Base-by-base conservation (phyloP, 116 monocot genomes). In the Trichopus zeylanicus region DNA sequence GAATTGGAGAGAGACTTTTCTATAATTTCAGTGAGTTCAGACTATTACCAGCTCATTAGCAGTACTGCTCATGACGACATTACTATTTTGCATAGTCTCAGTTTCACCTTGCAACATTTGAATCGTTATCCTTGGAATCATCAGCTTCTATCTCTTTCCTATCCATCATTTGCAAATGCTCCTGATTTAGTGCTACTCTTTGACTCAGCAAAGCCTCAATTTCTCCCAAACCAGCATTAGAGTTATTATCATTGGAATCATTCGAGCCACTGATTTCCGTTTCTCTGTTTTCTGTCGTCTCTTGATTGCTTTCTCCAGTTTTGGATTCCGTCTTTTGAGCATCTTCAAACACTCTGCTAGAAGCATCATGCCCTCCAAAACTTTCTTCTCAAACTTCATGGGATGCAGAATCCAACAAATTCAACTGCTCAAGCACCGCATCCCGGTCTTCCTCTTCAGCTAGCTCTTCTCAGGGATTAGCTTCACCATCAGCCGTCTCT, bases 351-450 rank as follows among this genome's bases (percentile, higher is more conserved):
- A 52, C 65, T 29, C 52, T 59, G 33, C 53, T 68, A 0, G 47
- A 55, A 31, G 42, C 71, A 53, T 78, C 64, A 12, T 72, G 66
- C 18, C 62, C 52, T 53, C 64, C 67, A 24, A 70, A 74, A 52
- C 53, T 70, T 39, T 75, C 75, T 60, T 80, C 80, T n/a, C 70
- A 51, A 27, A 46, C 67, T 26, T 59, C 70, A 54, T 48, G 62
- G 3, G 46, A 66, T 39, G 48, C 53, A 27, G 7, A 51, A 46
- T 77, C 73, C 26, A 51, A 26, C n/a, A 56, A 15, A 20, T 54
- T 52, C 22, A 48, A 51, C 38, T 68, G 72, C 39, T 65, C 75
- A 26, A 6, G 35, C 1, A 42, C 38, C 16, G 9, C 42, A 18
- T 69, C 72, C 47, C 61, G 49, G 12, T 62, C 67, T 31, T 75